Conservation (phyloP, 768 basidiomycete species). For the Pisolithus marmoratus region DNA sequence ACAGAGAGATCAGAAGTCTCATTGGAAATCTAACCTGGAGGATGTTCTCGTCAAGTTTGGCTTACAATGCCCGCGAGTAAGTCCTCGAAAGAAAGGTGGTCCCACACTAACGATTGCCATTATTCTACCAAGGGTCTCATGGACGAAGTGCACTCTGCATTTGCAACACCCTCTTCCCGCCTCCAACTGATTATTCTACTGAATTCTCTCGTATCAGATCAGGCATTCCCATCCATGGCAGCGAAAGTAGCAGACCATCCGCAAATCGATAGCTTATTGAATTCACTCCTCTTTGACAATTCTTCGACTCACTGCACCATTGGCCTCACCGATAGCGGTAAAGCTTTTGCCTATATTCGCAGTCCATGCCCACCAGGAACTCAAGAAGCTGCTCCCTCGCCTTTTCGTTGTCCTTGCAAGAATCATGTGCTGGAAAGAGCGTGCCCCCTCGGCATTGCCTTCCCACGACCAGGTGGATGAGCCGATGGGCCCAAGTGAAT, state of each 20-base stretch:
- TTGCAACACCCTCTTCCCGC: constrained; percentile 52
- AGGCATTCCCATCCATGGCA: constrained; percentile 45
- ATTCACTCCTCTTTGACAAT: constrained; percentile 67
- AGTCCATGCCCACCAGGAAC: constrained; percentile 47
- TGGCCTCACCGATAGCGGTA: constrained; percentile 54
- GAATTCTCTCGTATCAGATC: constrained; percentile 52
- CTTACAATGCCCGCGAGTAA: constrained; percentile 56
- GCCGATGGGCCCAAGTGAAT: constrained; percentile 2
- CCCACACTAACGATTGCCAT: constrained; percentile 7
- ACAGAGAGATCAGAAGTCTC: constrained; percentile 51
- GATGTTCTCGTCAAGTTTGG: constrained; percentile 66
- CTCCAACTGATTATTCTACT: constrained; percentile 68
- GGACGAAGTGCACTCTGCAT: constrained; percentile 59
- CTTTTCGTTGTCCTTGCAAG: constrained; percentile 65
- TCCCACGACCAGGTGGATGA: constrained; percentile 34
- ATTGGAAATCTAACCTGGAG: constrained; percentile 79
- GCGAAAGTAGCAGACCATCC: constrained; percentile 52
- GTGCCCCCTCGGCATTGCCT: constrained; percentile 30
- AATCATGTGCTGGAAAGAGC: constrained; percentile 70
- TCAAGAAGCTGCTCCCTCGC: constrained; percentile 58
- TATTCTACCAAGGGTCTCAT: constrained; percentile 56
- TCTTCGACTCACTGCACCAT: constrained; percentile 67
- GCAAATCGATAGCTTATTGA: constrained; percentile 57
- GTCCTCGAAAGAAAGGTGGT: constrained; percentile 21
- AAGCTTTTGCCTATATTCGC: constrained; percentile 75